Base-by-base conservation (phyloP, 768 basidiomycete species). In the Hebeloma cylindrosporum region DNA sequence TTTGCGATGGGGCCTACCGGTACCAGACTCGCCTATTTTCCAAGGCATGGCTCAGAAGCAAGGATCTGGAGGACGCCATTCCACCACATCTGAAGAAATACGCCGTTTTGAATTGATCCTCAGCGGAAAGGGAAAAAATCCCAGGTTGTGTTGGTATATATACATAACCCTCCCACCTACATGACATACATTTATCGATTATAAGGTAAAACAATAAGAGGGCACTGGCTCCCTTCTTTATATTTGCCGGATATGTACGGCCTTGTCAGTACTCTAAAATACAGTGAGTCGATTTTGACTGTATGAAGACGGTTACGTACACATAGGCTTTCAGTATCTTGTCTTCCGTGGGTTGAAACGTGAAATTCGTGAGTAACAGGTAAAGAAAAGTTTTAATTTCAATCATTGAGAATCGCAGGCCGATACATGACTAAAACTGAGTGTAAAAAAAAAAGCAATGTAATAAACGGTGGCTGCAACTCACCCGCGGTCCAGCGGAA, bases 1-100 rank as follows among this genome's bases (percentile, higher is more conserved):
- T 99, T 28, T 91, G 88, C 63, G 96, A 99, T 60, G 96, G 95
- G 5, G 96, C 96, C 33, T 95, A 98, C 60, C 80, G 96, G 60
- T 96, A 99, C 61, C 96, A 98, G 69, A 94, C 90, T 49, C 79
- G 96, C 8, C 70, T 99, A 26, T 99, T 99, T 71, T 96, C 93
- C 11, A 88, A 88, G 63, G 79, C 81, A 55, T 99, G 96, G 96
- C 69, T 99, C 35, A 72, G 82, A 60, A 71, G 77, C 26, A 98
- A 98, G 62, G 83, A 77, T 0, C 70, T 99, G 38, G 74, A 78
- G 30, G 71, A 77, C 25, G 83, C 85, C 17, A 90, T 99, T 58
- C 94, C 96, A 1, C 73, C 79, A 35, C 77, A 88, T 52, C 64
- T 98, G 50, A 85, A 82, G 65, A 95, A 95, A 62, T 98, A 99